phyloP scores from a whole-genome alignment of 495 filamentous ascomycete genomes.

The Penicillium pancosmium region DNA sequence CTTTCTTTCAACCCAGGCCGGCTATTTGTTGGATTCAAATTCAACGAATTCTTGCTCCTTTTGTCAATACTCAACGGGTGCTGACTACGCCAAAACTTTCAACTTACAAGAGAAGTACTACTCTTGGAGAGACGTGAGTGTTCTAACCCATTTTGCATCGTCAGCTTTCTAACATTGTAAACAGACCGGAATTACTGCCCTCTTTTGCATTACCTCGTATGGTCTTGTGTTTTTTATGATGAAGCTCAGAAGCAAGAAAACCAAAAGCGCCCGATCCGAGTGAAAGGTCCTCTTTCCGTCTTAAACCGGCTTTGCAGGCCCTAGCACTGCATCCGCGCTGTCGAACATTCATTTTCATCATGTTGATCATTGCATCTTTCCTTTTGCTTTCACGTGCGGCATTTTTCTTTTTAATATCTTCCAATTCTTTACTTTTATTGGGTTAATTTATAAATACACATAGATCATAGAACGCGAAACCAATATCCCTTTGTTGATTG shows the following conservation, averaged over 20 bases:
- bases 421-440: no score
- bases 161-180: slow-evolving; percentile 12
- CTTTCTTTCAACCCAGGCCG: slow-evolving; percentile 54
- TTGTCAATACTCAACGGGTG: slow-evolving; percentile 54
- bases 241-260: slow-evolving; percentile 49
- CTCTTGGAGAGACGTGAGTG: slow-evolving; percentile 48
- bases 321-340: no score
- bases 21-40: slow-evolving; percentile 59
- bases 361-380: not conserved
- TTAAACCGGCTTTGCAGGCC: not conserved
- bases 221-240: slow-evolving; percentile 45
- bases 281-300: slow-evolving; percentile 1
- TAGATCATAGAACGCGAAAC: no score
- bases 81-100: slow-evolving; percentile 45
- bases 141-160: not conserved
- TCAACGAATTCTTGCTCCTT: slow-evolving; percentile 60
- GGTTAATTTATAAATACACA: no score
- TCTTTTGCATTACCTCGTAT: slow-evolving; percentile 47
- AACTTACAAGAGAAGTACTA: slow-evolving; percentile 44
- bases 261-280: slow-evolving; percentile 39
- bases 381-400: not conserved
- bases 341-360: not conserved
- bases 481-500: no score
- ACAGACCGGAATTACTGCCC: slow-evolving; percentile 44
- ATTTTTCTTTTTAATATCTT: no score